Evolutionary conservation across 2,329 filamentous ascomycete genomes (phyloP).

Genomic region (Fusarium begoniae): DNA sequence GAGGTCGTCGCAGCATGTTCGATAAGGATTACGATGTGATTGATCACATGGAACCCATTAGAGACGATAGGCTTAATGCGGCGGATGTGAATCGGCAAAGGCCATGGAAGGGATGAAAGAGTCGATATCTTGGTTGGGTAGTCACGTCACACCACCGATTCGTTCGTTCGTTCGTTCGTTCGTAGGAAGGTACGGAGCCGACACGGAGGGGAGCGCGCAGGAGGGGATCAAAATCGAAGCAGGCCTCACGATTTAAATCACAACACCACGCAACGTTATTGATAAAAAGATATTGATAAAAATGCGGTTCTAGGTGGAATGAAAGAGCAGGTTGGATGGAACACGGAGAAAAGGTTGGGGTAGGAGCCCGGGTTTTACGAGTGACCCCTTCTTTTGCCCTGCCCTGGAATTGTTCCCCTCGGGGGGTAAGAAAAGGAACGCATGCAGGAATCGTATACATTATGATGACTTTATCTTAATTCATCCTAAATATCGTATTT

Average conservation of each 20-base stretch:
- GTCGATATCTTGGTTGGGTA: conserved; percentile 19
- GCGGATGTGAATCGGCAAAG: conserved; percentile 22
- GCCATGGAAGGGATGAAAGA: conserved; percentile 18
- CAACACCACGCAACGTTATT: neutral
- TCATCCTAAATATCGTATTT: neutral
- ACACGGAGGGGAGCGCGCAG: conserved; percentile 10
- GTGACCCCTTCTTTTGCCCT: conserved; percentile 27
- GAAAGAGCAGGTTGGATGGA: conserved; percentile 10
- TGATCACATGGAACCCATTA: conserved; percentile 41
- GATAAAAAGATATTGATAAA: neutral
- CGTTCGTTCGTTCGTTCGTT: neutral
- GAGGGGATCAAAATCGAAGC: neutral
- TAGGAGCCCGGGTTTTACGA: conserved; percentile 23
- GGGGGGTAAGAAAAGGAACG: neutral
- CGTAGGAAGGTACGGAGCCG: conserved; percentile 26
- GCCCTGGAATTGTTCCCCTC: conserved; percentile 10
- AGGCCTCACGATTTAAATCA: neutral
- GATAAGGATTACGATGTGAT: conserved; percentile 17
- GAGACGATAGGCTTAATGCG: conserved; percentile 9
- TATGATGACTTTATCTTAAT: neutral
- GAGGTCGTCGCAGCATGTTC: conserved; percentile 71
- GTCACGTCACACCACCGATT: conserved; percentile 40
- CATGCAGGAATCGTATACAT: neutral
- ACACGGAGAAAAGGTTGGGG: conserved; percentile 29
- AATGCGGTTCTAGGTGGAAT: neutral